phyloP scores from a whole-genome alignment of 192 early-diverging fungal species.

The Entomortierella lignicola region DNA sequence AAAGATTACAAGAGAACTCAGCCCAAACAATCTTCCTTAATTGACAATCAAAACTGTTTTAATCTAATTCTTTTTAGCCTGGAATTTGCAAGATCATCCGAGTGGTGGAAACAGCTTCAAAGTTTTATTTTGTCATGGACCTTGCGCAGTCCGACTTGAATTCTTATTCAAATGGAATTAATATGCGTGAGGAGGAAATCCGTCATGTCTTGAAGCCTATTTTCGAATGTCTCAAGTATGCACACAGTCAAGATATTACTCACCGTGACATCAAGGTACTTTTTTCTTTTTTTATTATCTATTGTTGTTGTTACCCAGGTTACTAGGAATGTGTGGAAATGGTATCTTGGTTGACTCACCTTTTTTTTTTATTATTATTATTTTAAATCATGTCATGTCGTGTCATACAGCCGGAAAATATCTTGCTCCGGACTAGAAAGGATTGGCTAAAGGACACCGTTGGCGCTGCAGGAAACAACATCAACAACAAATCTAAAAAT shows the following conservation, averaged over 20 bases:
- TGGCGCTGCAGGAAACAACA: not conserved
- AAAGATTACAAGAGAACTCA: too few species aligned
- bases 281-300: not conserved
- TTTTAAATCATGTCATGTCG: too few species aligned
- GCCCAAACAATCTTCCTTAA: too few species aligned
- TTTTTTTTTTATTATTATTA: not conserved
- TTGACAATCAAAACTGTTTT: too few species aligned
- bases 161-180: constrained; percentile 51
- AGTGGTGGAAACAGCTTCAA: constrained; percentile 45
- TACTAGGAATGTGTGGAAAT: too few species aligned
- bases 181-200: constrained; percentile 54
- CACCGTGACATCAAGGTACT: constrained; percentile 54
- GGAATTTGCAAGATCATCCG: constrained; percentile 47
- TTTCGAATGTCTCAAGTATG: constrained; percentile 54
- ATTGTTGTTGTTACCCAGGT: too few species aligned
- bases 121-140: constrained; percentile 55
- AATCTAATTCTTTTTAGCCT: too few species aligned
- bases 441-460: constrained; percentile 24
- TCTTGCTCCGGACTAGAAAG: constrained; percentile 31
- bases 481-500: not conserved
- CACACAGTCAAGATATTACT: constrained; percentile 42
- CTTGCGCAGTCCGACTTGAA: constrained; percentile 49
- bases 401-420: constrained; percentile 52
- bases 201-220: constrained; percentile 47
- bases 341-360: not conserved